Evolutionary conservation across 2,329 filamentous ascomycete species (phyloP).

Genomic region (Cylindrodendrum hubeiense): DNA sequence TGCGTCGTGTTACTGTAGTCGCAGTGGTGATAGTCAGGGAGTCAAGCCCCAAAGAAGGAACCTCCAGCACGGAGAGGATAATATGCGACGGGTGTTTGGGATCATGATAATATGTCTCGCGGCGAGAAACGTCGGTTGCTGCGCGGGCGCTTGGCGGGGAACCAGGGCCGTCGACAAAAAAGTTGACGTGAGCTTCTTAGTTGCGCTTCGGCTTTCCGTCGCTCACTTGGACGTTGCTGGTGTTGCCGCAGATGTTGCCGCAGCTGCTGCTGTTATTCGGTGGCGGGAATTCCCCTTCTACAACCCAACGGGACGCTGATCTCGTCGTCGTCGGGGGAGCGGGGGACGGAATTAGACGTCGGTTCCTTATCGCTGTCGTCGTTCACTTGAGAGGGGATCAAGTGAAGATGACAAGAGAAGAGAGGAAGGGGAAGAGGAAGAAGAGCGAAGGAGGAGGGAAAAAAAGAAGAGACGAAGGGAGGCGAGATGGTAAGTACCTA

Average conservation of each 20-base stretch:
- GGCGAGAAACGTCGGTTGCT: slow-evolving; percentile 24
- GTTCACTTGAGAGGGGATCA: slow-evolving; percentile 36
- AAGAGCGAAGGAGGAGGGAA: slow-evolving; percentile 13
- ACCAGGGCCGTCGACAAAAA: slow-evolving; percentile 24
- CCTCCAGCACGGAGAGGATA: slow-evolving; percentile 56
- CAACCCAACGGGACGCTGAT: slow-evolving; percentile 16
- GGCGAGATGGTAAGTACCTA: slow-evolving; percentile 32
- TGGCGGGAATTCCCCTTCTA: slow-evolving; percentile 18
- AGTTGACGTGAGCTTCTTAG: neutral
- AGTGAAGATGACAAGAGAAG: slow-evolving; percentile 35
- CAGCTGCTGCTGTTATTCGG: slow-evolving; percentile 14
- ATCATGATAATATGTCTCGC: slow-evolving; percentile 53
- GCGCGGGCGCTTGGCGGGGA: slow-evolving; percentile 31
- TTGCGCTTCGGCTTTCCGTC: slow-evolving; percentile 13
- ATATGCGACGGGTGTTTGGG: slow-evolving; percentile 51
- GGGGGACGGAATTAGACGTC: slow-evolving; percentile 13
- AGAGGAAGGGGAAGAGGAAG: slow-evolving; percentile 2
- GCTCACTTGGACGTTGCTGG: slow-evolving; percentile 4
- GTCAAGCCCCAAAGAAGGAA: slow-evolving; percentile 54
- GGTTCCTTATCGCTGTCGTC: slow-evolving; percentile 26
- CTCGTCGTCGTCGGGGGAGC: slow-evolving; percentile 22
- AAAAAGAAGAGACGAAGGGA: slow-evolving; percentile 14
- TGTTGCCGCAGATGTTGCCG: slow-evolving; percentile 10
- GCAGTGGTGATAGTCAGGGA: slow-evolving; percentile 49
- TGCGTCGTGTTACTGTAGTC: slow-evolving; percentile 17